These are phyloP conservation scores for Paulownia fortunei DNA, from an alignment of 257 asterid species.

Conservation along the genomic window DNA sequence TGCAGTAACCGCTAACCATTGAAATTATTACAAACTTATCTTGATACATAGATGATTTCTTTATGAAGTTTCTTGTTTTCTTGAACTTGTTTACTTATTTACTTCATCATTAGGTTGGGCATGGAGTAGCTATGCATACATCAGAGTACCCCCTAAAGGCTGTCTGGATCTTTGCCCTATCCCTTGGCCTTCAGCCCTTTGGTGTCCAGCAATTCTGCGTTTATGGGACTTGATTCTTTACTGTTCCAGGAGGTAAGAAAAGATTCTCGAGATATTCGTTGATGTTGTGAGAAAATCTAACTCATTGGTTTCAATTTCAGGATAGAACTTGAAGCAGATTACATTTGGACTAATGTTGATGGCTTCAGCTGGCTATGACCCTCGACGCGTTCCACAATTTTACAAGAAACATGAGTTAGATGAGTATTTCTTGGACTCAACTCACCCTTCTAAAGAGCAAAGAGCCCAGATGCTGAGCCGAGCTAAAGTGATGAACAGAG, in stretches of 20 bases:
- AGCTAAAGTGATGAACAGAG: constrained; percentile 3
- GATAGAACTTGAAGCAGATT: not conserved
- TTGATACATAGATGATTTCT: no score
- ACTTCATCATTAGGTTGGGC: not conserved
- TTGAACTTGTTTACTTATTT: not conserved
- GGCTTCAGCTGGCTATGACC: constrained; percentile 4
- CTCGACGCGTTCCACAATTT: not conserved
- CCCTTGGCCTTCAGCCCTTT: constrained; percentile 5
- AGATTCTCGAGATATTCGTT: not conserved
- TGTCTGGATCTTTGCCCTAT: not conserved
- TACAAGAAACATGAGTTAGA: not conserved
- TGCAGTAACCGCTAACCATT: no score
- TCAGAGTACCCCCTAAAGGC: not conserved
- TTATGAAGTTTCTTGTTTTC: not conserved
- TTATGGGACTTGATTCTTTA: not conserved
- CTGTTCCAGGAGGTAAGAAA: not conserved
- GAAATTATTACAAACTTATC: no score
- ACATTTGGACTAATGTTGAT: constrained; percentile 18
- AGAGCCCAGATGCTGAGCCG: not conserved
- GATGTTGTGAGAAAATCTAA: not conserved
- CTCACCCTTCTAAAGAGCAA: not conserved
- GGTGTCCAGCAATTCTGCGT: not conserved
- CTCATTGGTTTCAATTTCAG: not conserved
- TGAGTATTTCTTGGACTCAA: not conserved
- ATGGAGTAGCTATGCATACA: not conserved